Evolutionary conservation across 345 rosid genomes (phyloP).

Genomic region (Excoecaria cochinchinensis): DNA sequence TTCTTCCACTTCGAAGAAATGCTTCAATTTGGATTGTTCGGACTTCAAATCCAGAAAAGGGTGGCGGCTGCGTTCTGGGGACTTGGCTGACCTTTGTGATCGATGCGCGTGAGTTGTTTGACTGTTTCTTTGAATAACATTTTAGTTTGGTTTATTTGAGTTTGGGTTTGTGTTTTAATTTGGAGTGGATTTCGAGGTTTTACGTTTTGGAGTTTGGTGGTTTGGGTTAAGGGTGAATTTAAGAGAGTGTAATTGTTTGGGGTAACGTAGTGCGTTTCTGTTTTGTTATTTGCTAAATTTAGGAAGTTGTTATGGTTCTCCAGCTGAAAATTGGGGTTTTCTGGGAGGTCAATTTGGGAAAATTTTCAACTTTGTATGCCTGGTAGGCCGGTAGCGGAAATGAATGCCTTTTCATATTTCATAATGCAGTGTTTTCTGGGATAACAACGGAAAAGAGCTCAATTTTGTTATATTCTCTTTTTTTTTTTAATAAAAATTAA

Average conservation of each 20-base stretch:
- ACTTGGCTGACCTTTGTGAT: conserved; percentile 86
- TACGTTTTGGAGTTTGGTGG: not conserved
- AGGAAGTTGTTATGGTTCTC: conserved; percentile 1
- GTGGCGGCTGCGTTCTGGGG: conserved; percentile 84
- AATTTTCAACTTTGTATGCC: not conserved
- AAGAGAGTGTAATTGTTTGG: not conserved
- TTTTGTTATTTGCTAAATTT: conserved; percentile 8
- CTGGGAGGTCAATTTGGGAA: conserved; percentile 14
- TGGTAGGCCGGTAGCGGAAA: not conserved
- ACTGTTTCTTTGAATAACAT: not conserved
- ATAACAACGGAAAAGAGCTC: not conserved
- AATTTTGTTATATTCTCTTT: not conserved
- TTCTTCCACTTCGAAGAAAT: conserved; percentile 45
- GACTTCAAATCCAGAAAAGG: conserved; percentile 69
- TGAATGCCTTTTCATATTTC: not conserved
- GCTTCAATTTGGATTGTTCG: conserved; percentile 73
- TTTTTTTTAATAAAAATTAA: not conserved
- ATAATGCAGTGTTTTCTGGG: not conserved
- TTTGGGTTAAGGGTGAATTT: not conserved
- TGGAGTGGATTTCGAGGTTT: not conserved
- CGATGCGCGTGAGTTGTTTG: conserved; percentile 75
- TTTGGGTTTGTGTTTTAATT: not conserved
- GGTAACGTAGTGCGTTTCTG: conserved; percentile 3
- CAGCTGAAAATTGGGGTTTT: conserved; percentile 9
- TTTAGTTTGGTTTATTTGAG: not conserved